Conservation (phyloP, 1,284 basidiomycete species). For the Somion occarium region DNA sequence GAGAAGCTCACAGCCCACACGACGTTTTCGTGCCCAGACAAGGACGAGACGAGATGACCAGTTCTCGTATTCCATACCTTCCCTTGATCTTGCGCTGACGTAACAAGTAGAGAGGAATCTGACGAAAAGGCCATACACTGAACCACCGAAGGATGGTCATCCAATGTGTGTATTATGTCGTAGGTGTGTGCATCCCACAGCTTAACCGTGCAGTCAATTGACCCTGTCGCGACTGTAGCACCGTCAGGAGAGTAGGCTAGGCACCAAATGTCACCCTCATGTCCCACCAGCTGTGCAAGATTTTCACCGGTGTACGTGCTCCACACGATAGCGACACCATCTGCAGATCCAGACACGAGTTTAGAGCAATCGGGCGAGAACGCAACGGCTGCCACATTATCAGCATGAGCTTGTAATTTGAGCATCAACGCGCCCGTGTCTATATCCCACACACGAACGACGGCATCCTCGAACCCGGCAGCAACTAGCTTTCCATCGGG, state of each 20-base stretch:
- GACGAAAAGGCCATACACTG: not conserved
- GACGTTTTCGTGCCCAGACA: slow-evolving; percentile 17
- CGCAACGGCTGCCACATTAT: slow-evolving; percentile 13
- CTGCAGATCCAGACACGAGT: slow-evolving; percentile 16
- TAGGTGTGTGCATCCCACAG: slow-evolving; percentile 20
- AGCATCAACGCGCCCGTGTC: not conserved
- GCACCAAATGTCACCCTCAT: slow-evolving; percentile 14
- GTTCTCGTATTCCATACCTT: slow-evolving; percentile 18
- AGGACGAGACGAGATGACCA: slow-evolving; percentile 11
- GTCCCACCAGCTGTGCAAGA: slow-evolving; percentile 7
- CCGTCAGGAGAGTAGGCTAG: slow-evolving; percentile 21
- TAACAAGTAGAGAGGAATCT: not conserved
- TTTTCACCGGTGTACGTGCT: slow-evolving; percentile 7
- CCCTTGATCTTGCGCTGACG: not conserved
- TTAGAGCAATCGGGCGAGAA: slow-evolving; percentile 21
- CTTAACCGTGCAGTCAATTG: slow-evolving; percentile 18
- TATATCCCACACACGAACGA: slow-evolving; percentile 10
- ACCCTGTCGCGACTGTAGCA: slow-evolving; percentile 18
- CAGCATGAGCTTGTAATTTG: slow-evolving; percentile 12
- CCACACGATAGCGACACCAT: slow-evolving; percentile 18
- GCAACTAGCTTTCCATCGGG: slow-evolving; percentile 4
- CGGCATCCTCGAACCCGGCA: slow-evolving; percentile 8
- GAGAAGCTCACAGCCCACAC: slow-evolving; percentile 23
- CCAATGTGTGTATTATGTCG: not conserved
- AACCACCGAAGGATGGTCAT: not conserved